Conservation (phyloP, 306 rosid species). For the Malus sylvestris region DNA sequence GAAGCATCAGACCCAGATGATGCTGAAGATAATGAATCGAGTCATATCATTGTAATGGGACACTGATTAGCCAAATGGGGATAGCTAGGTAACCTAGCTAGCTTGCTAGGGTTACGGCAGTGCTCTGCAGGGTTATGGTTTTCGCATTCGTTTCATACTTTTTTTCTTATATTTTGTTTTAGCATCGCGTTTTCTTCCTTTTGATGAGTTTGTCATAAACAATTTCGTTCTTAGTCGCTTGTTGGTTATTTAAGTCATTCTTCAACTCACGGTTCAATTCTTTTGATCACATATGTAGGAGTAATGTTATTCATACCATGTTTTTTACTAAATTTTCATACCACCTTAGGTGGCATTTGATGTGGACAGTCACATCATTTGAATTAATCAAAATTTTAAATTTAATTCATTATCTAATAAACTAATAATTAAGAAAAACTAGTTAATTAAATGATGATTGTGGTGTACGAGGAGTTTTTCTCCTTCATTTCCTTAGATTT, state of each 20-base stretch:
- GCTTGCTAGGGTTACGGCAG: neutral
- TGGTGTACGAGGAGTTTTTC: too few relatives aligned
- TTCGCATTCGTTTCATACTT: neutral
- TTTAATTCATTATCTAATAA: too few relatives aligned
- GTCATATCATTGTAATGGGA: conserved; percentile 26
- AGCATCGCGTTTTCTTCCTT: neutral
- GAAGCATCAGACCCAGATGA: neutral
- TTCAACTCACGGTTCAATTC: neutral
- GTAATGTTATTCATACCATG: too few relatives aligned
- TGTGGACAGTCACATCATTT: too few relatives aligned
- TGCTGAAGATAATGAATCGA: neutral
- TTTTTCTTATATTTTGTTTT: neutral
- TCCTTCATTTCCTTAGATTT: too few relatives aligned
- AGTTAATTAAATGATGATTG: too few relatives aligned
- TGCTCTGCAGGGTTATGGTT: neutral
- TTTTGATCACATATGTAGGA: neutral
- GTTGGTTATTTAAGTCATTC: neutral
- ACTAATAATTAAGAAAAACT: too few relatives aligned
- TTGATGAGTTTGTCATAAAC: neutral
- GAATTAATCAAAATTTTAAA: too few relatives aligned
- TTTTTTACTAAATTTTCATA: too few relatives aligned
- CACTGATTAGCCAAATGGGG: conserved; percentile 12
- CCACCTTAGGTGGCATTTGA: too few relatives aligned
- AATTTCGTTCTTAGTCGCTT: neutral
- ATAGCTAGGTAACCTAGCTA: neutral